Conservation (phyloP, 2,329 filamentous ascomycete species). For the Bertia moriformis region DNA sequence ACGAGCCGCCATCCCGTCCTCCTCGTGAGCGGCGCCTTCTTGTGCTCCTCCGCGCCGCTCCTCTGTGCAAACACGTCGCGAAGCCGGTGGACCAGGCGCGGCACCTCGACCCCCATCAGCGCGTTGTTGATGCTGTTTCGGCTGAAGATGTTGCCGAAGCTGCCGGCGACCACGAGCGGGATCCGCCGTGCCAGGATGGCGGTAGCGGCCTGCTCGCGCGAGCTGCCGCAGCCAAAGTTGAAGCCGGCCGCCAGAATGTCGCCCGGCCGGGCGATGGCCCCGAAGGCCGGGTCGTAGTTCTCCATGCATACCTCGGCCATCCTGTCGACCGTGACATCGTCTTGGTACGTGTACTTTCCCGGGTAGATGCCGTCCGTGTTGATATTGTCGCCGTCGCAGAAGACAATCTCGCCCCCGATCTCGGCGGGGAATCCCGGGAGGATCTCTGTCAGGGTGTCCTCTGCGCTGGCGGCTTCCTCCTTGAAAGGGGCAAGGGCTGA, state of each 20-base stretch:
- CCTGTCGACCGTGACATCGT: constrained; percentile 57
- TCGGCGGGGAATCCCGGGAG: constrained; percentile 69
- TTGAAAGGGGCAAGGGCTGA: constrained; percentile 52
- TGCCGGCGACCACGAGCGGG: constrained; percentile 65
- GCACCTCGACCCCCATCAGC: constrained; percentile 58
- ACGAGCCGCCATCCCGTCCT: constrained; percentile 72
- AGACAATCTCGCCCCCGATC: constrained; percentile 74
- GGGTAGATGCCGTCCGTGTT: constrained; percentile 90
- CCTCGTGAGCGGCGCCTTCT: constrained; percentile 51
- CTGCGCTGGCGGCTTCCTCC: constrained; percentile 16
- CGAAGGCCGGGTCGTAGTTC: constrained; percentile 74
- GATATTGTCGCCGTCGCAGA: constrained; percentile 73
- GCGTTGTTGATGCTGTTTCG: constrained; percentile 72
- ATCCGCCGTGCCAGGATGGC: constrained; percentile 71
- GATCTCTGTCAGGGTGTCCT: neutral
- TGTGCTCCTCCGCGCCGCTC: constrained; percentile 51
- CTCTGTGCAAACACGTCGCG: constrained; percentile 50
- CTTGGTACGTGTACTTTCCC: constrained; percentile 83
- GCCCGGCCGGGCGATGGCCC: constrained; percentile 41
- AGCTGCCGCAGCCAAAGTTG: constrained; percentile 77
- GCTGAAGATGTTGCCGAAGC: constrained; percentile 72
- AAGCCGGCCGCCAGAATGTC: constrained; percentile 78
- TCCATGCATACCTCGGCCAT: constrained; percentile 90
- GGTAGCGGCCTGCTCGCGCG: constrained; percentile 76
- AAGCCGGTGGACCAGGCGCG: constrained; percentile 49